Percentiles rank a stretch among this genome's conserved stretches.
Conservation (phyloP, 768 basidiomycete species). For the Boletellus ananas region DNA sequence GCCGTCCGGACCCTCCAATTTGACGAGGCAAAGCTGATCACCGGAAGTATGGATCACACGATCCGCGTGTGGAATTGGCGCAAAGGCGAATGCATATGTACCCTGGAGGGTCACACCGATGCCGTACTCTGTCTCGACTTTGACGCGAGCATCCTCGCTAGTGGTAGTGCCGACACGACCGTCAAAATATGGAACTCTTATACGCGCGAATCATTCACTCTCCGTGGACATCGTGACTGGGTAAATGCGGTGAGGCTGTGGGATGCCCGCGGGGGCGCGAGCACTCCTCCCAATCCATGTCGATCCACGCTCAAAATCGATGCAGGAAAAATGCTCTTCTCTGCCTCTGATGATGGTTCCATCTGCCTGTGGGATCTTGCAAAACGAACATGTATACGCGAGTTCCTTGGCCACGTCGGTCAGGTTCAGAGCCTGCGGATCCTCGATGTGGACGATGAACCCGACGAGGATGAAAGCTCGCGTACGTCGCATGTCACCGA, state of each 20-base stretch:
- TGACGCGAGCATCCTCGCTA: constrained; percentile 87
- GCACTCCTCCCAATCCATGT: constrained; percentile 14
- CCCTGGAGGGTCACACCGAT: constrained; percentile 84
- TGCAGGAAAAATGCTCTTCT: constrained; percentile 93
- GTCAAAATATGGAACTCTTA: constrained; percentile 94
- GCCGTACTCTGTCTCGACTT: constrained; percentile 91
- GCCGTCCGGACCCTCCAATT: constrained; percentile 94
- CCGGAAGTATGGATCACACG: constrained; percentile 93
- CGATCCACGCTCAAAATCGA: constrained; percentile 52
- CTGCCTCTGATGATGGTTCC: constrained; percentile 90
- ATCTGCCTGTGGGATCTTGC: constrained; percentile 94
- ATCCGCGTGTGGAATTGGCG: constrained; percentile 97
- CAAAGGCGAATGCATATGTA: constrained; percentile 81
- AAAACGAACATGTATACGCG: constrained; percentile 71
- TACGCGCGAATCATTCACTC: constrained; percentile 85
- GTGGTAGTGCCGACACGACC: constrained; percentile 91
- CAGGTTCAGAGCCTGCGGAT: constrained; percentile 92
- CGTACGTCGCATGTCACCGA: constrained; percentile 10
- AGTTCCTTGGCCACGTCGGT: constrained; percentile 86
- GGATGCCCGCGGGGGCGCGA: constrained; percentile 46
- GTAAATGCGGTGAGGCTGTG: constrained; percentile 93
- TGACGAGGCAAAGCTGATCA: constrained; percentile 92
- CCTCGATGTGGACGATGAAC: constrained; percentile 59
- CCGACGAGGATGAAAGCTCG: constrained; percentile 20
- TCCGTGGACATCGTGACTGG: constrained; percentile 94